Conservation (phyloP, 192 early-diverging fungal species). For the Allomyces macrogynus region DNA sequence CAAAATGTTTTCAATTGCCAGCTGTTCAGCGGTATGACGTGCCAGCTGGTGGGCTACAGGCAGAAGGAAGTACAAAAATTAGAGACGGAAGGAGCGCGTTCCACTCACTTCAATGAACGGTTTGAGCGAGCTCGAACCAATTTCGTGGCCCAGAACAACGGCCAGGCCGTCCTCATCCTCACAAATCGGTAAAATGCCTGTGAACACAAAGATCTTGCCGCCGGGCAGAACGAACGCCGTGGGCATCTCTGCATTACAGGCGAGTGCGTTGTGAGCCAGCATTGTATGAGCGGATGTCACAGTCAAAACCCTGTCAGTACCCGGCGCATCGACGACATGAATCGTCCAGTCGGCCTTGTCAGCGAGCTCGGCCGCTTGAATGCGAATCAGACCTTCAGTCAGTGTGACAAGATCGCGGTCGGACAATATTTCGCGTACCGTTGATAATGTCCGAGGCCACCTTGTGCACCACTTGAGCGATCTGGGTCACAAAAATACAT, state of each 20-base stretch:
- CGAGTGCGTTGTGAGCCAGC: no score
- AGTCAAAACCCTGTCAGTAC: no score
- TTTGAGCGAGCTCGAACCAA: slow-evolving; percentile 8
- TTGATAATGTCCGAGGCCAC: slow-evolving; percentile 14
- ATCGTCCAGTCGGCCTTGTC: slow-evolving; percentile 66
- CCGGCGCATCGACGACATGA: slow-evolving; percentile 54
- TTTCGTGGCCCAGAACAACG: slow-evolving; percentile 83
- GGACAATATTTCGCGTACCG: slow-evolving; percentile 23
- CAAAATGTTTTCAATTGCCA: slow-evolving; percentile 34
- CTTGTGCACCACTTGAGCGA: slow-evolving; percentile 18
- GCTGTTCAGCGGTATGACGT: slow-evolving; percentile 77
- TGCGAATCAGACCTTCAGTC: slow-evolving; percentile 36
- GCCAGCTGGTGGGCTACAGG: slow-evolving; percentile 52
- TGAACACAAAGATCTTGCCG: slow-evolving; percentile 93
- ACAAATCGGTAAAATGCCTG: slow-evolving; percentile 67
- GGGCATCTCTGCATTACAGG: slow-evolving; percentile 19
- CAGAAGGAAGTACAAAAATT: no score
- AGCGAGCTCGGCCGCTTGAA: slow-evolving; percentile 52
- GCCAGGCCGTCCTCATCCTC: slow-evolving; percentile 73
- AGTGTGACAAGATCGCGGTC: slow-evolving; percentile 13
- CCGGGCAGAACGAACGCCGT: slow-evolving; percentile 93
- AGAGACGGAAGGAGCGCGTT: no score
- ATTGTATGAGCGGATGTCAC: no score
- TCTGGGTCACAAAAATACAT: neutral
- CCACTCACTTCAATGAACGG: slow-evolving; percentile 6